A percentile compares a stretch with the other conserved stretches of the same genome.
Conservation (phyloP, 2,329 filamentous ascomycete genomes). For the Pseudogymnoascus sp. region DNA sequence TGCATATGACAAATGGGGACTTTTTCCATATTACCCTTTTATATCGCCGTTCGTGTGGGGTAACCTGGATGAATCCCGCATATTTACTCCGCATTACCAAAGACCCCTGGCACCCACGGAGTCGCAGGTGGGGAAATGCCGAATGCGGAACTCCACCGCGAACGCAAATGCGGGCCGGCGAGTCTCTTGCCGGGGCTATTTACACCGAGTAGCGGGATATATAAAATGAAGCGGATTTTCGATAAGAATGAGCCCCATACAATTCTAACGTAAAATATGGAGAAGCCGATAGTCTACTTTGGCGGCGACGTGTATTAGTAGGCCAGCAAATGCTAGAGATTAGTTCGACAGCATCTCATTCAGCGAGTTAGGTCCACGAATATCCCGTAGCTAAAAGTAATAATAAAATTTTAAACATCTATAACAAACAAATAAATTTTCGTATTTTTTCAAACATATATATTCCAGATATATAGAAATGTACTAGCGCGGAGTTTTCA, state of each 20-base stretch:
- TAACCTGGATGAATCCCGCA: neutral
- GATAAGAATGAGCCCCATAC: neutral
- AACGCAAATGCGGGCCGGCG: neutral
- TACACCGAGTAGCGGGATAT: conserved; percentile 1
- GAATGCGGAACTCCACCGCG: neutral
- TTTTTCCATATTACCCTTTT: neutral
- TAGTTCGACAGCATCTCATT: neutral
- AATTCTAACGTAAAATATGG: neutral
- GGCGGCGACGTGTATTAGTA: neutral
- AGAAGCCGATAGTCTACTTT: neutral
- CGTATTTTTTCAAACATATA: neutral
- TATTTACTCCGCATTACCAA: neutral
- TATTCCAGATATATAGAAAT: neutral
- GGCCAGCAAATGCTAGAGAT: neutral
- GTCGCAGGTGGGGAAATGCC: neutral
- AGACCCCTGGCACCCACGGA: neutral
- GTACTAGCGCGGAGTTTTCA: neutral
- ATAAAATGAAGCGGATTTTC: neutral
- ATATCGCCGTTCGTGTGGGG: neutral
- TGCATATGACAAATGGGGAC: neutral
- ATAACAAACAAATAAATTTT: neutral
- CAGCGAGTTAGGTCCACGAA: neutral
- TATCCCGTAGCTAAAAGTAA: too few relatives aligned
- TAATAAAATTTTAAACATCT: neutral
- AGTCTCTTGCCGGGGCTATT: neutral